A percentile compares a stretch with the other conserved stretches of the same genome.
These are phyloP conservation scores for Phyllosticta citrichinensis DNA, from an alignment of 2,329 filamentous ascomycete species.

Conservation along the genomic window DNA sequence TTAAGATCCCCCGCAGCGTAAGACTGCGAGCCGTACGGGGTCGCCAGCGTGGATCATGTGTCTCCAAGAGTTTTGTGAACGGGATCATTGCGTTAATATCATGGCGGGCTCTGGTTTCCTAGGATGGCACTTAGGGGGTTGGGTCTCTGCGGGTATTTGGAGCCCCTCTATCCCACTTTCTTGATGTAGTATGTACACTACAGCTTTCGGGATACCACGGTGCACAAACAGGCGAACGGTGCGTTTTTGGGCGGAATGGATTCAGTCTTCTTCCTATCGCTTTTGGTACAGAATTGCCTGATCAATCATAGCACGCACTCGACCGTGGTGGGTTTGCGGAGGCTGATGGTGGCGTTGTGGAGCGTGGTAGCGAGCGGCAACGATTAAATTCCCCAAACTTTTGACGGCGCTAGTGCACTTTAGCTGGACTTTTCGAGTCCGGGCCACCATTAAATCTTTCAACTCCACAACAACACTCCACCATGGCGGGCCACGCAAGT, in stretches of 20 bases:
- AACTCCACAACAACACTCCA: neutral
- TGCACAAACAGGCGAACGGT: slow-evolving; percentile 9
- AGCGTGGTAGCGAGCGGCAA: neutral
- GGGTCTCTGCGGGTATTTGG: neutral
- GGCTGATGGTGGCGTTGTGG: neutral
- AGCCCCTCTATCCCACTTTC: neutral
- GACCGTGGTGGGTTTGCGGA: neutral
- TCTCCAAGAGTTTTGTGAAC: slow-evolving; percentile 1
- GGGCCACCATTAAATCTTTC: neutral
- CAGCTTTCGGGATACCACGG: slow-evolving; percentile 4
- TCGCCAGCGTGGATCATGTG: neutral
- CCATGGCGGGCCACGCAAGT: slow-evolving; percentile 26
- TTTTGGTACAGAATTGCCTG: neutral
- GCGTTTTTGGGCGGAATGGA: slow-evolving; percentile 3
- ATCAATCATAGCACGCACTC: neutral
- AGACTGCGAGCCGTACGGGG: neutral
- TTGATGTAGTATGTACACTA: slow-evolving; percentile 10
- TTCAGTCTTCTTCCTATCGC: neutral
- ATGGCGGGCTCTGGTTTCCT: slow-evolving; percentile 9
- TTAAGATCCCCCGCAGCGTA: neutral
- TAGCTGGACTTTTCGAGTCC: neutral
- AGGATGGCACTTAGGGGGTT: slow-evolving; percentile 5
- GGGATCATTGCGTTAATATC: slow-evolving; percentile 7
- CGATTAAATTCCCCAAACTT: slow-evolving; percentile 6
- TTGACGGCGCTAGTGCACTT: neutral